Percentiles rank a stretch among this genome's conserved stretches.
phyloP scores from a whole-genome alignment of 2,329 filamentous ascomycete genomes.

The Fusarium proliferatum region DNA sequence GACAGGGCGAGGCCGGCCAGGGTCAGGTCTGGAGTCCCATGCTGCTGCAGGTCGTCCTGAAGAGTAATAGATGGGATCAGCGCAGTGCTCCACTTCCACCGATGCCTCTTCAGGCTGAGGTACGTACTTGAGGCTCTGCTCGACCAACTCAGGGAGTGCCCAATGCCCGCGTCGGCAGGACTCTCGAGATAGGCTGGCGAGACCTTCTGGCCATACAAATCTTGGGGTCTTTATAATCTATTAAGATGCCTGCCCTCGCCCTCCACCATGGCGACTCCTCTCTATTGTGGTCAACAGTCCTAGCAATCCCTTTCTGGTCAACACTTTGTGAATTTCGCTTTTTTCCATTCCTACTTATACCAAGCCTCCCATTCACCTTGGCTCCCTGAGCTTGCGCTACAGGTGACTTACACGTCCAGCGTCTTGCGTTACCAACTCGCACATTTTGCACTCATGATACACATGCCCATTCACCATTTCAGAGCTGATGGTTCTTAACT shows the following conservation, averaged over 20 bases:
- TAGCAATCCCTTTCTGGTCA: background rate
- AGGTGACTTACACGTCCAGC: conserved; percentile 22
- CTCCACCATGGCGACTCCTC: conserved; percentile 12
- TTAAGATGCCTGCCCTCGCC: conserved; percentile 33
- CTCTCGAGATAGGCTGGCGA: background rate
- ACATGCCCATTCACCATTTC: background rate
- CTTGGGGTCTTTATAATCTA: conserved; percentile 7
- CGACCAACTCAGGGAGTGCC: conserved; percentile 12
- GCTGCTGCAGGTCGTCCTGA: conserved; percentile 19
- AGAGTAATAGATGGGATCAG: conserved; percentile 26
- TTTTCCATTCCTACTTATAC: background rate
- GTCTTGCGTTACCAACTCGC: conserved; percentile 10
- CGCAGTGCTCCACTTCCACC: conserved; percentile 12
- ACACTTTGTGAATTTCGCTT: background rate
- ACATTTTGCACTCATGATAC: background rate
- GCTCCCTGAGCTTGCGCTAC: conserved; percentile 2
- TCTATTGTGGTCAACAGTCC: background rate
- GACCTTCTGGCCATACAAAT: conserved; percentile 10
- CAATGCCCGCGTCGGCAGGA: conserved; percentile 5
- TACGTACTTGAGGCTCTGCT: conserved; percentile 33
- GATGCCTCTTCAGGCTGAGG: conserved; percentile 10
- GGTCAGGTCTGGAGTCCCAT: conserved; percentile 1
- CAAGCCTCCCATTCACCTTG: background rate
- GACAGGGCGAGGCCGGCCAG: conserved; percentile 5
- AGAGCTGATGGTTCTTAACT: background rate